Evolutionary conservation across 2,329 filamentous ascomycete species (phyloP), one percentile per base, ranked within the genome.

Genomic region (Fusarium sulawesiense): DNA sequence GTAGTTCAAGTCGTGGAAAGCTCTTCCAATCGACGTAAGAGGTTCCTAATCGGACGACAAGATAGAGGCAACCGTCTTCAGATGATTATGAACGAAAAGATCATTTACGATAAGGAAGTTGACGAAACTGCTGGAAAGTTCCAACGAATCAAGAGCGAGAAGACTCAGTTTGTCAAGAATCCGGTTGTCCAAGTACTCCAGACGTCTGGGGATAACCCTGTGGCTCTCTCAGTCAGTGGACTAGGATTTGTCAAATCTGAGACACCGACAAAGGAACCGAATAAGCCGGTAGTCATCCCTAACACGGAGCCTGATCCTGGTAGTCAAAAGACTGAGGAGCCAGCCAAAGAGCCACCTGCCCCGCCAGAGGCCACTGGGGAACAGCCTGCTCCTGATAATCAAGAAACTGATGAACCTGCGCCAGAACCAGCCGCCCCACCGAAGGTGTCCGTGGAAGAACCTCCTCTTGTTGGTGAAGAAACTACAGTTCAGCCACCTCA

Each of bases 11-110:
- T 55, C 7, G 51, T 45, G 7, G 29, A 25, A 25, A 8, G 27
- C 12, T 3, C 40, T 3, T 4, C 12, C 20, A 25, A 11, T 16
- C 23, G 5, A 6, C 44, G 34, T 12, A 29, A 21, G 23, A 56
- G 54, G 23, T 41, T 20, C 6, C 14, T 56, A 6, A 48, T 56
- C 6, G 18, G 25, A 25, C n/a, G 54, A 25, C n/a, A 44, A 13
- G 34, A 9, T 3, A 30, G 30, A 23, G 44, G 54, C 25, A 40
- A 32, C 6, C 23, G 54, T 10, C 54, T 57, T 5, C 44, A 32
- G 20, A 42, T 57, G 54, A 25, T 57, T 12, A 21, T 57, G 44
- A 29, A 57, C 25, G 44, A 57, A 12, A 57, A 49, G 4, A 10
- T 21, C 2, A 30, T 57, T 10, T 57, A 49, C 7, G 21, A 57